Evolutionary conservation across 2,329 filamentous ascomycete genomes (phyloP), one percentile per base, ranked within the genome.

Genomic region (Beauveria pseudobassiana): DNA sequence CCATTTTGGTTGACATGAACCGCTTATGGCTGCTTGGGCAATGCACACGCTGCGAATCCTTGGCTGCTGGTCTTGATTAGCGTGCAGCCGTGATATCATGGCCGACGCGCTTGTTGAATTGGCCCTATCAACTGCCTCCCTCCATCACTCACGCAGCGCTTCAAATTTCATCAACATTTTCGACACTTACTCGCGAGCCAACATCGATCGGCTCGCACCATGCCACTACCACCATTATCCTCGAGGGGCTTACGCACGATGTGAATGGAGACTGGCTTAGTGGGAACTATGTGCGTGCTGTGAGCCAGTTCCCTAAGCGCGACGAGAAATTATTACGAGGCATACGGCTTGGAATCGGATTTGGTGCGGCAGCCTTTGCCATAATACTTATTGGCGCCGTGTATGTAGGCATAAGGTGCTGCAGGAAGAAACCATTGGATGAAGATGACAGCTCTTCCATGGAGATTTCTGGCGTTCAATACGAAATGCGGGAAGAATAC

Each of bases 171-270:
- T 45, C 59, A 24, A 55, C 51, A 10, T 49, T 55, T 16, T 12
- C 24, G 5, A 61, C 59, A 5, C 2, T 16, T n/a, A 43, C 43
- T 30, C 43, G 22, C 9, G 22, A 49, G 22, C 9, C 51, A n/a
- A 46, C 58, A 16, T 26, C 49, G 5, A 34, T 24, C 3, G 8
- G 26, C n/a, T 30, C 28, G 18, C 51, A 43, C 5, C 59, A 43
- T n/a, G 42, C 51, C 45, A 63, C 63, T 20, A 53, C 63, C 12
- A 64, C 62, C 30, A 65, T 74, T 60, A 73, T 71, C 5, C 72
- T 76, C 40, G 69, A 70, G 20, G 74, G 74, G 3, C 68, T 75
- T n/a, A 76, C 75, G 62, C 70, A 70, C 49, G 71, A 73, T n/a
- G 65, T 65, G 8, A 74, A 77, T 61, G 74, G 72, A 54, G 67